phyloP scores from a whole-genome alignment of 495 filamentous ascomycete genomes.

The Hypoxylon trugodes region DNA sequence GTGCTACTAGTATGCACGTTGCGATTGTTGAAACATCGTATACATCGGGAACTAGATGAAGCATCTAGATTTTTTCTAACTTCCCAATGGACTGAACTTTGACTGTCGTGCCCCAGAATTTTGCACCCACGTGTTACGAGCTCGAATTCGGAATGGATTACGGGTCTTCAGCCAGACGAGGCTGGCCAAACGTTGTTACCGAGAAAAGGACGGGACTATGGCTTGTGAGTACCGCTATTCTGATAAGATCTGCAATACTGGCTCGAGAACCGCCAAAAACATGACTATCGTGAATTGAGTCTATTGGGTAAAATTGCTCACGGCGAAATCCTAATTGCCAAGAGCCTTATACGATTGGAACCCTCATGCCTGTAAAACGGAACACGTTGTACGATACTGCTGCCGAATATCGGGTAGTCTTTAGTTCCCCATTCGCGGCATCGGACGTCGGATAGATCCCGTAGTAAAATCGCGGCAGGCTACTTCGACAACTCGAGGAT shows the following conservation, averaged over 20 bases:
- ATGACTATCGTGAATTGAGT: neutral
- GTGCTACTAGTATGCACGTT: no score
- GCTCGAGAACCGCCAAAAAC: neutral
- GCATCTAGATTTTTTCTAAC: conserved; percentile 14
- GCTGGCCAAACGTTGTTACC: neutral
- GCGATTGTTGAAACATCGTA: no score
- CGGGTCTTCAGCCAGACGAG: conserved; percentile 3
- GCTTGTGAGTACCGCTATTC: conserved; percentile 4
- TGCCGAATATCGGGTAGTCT: neutral
- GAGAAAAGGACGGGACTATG: neutral
- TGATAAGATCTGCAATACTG: conserved; percentile 13
- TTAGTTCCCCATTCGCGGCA: neutral
- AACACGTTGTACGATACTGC: conserved; percentile 9
- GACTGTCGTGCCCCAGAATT: neutral
- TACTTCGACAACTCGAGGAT: no score
- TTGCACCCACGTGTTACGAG: conserved; percentile 36
- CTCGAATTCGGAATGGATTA: conserved; percentile 36
- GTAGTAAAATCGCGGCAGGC: neutral
- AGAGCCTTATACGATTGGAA: conserved; percentile 9
- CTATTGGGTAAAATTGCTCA: conserved; percentile 4
- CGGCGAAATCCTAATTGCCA: conserved; percentile 2
- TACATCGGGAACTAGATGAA: no score
- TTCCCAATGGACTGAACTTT: conserved; percentile 12
- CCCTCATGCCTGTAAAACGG: neutral
- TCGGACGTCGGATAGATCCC: conserved; percentile 8